Evolutionary conservation across 202 grass and related monocot species (phyloP).

Genomic region (Eragrostis tef): DNA sequence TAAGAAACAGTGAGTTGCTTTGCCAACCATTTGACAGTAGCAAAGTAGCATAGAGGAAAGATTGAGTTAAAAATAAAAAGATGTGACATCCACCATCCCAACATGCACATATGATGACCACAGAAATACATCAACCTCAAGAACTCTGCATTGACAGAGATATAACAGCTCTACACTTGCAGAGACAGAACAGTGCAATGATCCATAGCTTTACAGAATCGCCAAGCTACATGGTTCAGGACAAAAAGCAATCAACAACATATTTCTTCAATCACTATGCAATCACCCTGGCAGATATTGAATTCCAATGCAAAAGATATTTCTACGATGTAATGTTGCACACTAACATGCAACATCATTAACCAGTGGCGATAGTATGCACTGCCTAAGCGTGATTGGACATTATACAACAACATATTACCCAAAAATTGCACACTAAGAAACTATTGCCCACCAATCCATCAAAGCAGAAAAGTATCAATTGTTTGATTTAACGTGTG

Average conservation of each 20-base stretch:
- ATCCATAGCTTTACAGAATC: not conserved
- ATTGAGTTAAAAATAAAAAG: not conserved
- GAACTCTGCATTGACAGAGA: not conserved
- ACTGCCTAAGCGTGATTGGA: not conserved
- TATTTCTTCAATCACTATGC: not conserved
- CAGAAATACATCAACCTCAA: not conserved
- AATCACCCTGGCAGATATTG: slow-evolving; percentile 7
- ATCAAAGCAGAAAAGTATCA: not conserved
- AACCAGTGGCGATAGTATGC: not conserved
- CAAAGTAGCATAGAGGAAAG: not conserved
- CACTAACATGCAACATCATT: not conserved
- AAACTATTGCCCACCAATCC: slow-evolving; percentile 4
- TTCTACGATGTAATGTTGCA: not conserved
- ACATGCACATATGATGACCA: not conserved
- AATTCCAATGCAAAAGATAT: not conserved
- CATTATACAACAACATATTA: not conserved
- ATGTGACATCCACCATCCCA: not conserved
- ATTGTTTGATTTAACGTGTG: not conserved
- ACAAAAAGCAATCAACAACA: not conserved
- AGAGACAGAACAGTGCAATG: not conserved
- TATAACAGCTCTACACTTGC: not conserved
- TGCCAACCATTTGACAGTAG: not conserved
- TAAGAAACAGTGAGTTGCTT: not conserved
- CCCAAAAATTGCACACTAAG: not conserved
- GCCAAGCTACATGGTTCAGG: slow-evolving; percentile 1